Evolutionary conservation across 192 early-diverging fungal genomes (phyloP).

Genomic region (Umbelopsis vinacea): DNA sequence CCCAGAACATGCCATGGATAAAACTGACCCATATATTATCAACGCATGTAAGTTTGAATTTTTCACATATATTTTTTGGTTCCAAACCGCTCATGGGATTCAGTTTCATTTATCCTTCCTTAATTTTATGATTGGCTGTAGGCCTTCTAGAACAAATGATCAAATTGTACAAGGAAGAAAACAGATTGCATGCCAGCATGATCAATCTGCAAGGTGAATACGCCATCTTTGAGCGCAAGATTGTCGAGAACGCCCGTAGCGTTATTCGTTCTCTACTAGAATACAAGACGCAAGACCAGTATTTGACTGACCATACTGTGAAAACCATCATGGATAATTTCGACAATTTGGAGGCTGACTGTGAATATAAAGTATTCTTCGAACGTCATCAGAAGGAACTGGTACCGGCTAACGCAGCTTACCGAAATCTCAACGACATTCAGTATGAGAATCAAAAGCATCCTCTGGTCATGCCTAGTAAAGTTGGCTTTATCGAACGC

Average conservation of each 20-base stretch:
- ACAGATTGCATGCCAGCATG: constrained; percentile 37
- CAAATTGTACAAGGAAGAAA: constrained; percentile 35
- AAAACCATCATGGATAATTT: constrained; percentile 27
- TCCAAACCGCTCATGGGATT: no score
- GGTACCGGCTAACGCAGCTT: constrained; percentile 42
- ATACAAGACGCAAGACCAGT: constrained; percentile 25
- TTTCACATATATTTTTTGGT: no score
- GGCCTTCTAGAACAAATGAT: neutral
- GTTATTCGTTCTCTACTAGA: constrained; percentile 30
- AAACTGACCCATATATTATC: constrained; percentile 29
- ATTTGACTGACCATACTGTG: constrained; percentile 28
- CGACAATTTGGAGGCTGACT: constrained; percentile 40
- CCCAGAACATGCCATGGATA: constrained; percentile 10
- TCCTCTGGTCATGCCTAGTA: constrained; percentile 36
- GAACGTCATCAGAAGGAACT: constrained; percentile 40
- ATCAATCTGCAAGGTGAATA: constrained; percentile 35
- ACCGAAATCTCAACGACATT: constrained; percentile 35
- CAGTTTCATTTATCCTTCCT: neutral
- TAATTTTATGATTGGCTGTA: neutral
- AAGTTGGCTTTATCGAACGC: constrained; percentile 38
- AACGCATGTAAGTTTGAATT: constrained; percentile 26
- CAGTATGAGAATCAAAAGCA: constrained; percentile 45
- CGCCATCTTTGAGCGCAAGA: constrained; percentile 30
- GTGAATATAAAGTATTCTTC: constrained; percentile 51
- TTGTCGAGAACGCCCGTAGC: constrained; percentile 27